A percentile compares a stretch with the other conserved stretches of the same genome.
Conservation (phyloP, 2,329 filamentous ascomycete genomes). For the Verticillium zaregamsianum region DNA sequence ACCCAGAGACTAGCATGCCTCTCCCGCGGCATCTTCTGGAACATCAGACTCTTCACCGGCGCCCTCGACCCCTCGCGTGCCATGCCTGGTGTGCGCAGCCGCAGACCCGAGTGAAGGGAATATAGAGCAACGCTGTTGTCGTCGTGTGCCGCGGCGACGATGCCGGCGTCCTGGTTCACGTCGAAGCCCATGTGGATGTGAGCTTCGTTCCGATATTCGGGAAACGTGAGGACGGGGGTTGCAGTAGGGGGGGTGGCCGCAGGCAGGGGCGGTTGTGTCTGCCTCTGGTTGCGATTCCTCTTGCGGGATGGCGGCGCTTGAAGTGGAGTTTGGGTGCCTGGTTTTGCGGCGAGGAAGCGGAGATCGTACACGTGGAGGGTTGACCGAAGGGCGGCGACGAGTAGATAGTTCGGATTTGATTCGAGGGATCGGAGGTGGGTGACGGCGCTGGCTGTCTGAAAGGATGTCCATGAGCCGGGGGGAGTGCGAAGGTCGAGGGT, state of each 20-base stretch:
- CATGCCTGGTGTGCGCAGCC: slow-evolving; percentile 24
- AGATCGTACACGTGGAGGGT: slow-evolving; percentile 54
- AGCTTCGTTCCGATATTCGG: slow-evolving; percentile 44
- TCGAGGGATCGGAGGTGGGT: slow-evolving; percentile 47
- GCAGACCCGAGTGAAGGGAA: slow-evolving; percentile 40
- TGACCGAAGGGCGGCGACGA: slow-evolving; percentile 47
- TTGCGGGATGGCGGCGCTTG: neutral
- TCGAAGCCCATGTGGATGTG: slow-evolving; percentile 49
- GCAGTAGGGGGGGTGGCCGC: neutral
- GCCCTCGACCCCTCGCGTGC: slow-evolving; percentile 16
- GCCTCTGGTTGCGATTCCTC: neutral
- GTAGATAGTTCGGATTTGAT: slow-evolving; percentile 33
- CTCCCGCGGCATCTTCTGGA: slow-evolving; percentile 40
- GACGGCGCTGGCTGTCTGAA: slow-evolving; percentile 34
- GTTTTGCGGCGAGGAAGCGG: slow-evolving; percentile 31
- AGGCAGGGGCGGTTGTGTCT: neutral
- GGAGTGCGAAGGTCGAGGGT: slow-evolving; percentile 39
- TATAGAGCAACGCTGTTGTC: slow-evolving; percentile 44
- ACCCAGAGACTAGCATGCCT: slow-evolving; percentile 42
- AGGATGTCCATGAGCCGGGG: slow-evolving; percentile 24
- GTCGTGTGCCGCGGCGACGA: slow-evolving; percentile 52
- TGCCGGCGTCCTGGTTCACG: slow-evolving; percentile 38
- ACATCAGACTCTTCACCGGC: slow-evolving; percentile 40
- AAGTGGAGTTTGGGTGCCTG: slow-evolving; percentile 2
- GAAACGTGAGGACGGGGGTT: slow-evolving; percentile 40